Percentiles rank a stretch among this genome's conserved stretches.
These are phyloP conservation scores for Rhodotorula sp. DNA, from an alignment of 1,284 basidiomycete species.

Conservation along the genomic window DNA sequence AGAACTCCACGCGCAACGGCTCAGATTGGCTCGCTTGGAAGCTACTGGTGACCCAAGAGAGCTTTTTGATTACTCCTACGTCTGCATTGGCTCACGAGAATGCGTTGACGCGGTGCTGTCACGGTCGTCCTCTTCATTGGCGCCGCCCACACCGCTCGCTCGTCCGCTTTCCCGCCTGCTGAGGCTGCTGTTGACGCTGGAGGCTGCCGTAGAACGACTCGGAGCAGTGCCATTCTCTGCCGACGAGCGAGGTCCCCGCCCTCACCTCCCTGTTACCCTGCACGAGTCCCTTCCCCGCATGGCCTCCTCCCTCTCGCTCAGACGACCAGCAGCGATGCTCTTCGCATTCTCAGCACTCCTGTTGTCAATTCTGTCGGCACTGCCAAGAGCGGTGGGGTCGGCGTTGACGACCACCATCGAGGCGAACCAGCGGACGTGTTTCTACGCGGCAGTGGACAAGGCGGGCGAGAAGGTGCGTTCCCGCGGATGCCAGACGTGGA, in stretches of 20 bases:
- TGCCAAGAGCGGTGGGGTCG: slow-evolving; percentile 6
- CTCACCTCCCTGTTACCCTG: neutral
- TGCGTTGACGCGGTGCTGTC: too few species aligned
- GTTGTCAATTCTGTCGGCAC: slow-evolving; percentile 2
- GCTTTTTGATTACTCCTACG: too few species aligned
- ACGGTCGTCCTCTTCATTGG: too few species aligned
- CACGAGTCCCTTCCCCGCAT: neutral
- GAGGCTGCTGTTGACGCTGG: too few species aligned
- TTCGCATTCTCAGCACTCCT: neutral
- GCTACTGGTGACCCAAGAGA: too few species aligned
- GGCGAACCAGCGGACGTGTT: slow-evolving; percentile 86
- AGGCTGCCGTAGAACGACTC: too few species aligned
- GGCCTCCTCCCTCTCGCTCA: neutral
- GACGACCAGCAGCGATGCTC: neutral
- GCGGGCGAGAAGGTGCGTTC: slow-evolving; percentile 79
- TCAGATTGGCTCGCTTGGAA: too few species aligned
- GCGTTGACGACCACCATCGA: slow-evolving; percentile 84
- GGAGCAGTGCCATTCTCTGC: too few species aligned
- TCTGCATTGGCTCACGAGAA: too few species aligned
- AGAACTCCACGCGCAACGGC: too few species aligned
- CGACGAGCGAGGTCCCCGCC: neutral
- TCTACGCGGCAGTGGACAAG: slow-evolving; percentile 96
- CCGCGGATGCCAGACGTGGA: fast-evolving
- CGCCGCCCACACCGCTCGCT: too few species aligned
- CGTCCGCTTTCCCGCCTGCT: too few species aligned